Evolutionary conservation across 1,139 yeast species (phyloP).

Genomic region (Yamadazyma aaseri): DNA sequence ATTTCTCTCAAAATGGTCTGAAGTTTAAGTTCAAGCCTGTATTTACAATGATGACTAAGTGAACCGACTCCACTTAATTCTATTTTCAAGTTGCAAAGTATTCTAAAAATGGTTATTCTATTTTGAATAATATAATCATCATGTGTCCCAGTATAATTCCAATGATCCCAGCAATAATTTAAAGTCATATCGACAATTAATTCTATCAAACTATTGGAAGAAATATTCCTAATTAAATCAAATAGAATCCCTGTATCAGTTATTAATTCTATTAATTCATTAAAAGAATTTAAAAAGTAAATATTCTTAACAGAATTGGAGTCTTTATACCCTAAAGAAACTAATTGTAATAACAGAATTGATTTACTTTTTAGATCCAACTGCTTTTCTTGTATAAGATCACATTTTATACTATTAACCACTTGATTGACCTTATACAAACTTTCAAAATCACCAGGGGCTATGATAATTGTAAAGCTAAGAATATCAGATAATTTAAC

Average conservation of each 20-base stretch:
- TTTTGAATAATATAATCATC: constrained; percentile 29
- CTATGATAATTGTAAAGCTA: constrained; percentile 8
- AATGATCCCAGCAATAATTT: constrained; percentile 39
- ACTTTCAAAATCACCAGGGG: constrained; percentile 6
- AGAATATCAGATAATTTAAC: constrained; percentile 9
- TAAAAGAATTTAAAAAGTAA: constrained; percentile 31
- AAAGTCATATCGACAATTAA: constrained; percentile 31
- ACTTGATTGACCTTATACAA: constrained; percentile 11
- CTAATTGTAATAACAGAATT: constrained; percentile 16
- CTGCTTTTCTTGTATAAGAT: constrained; percentile 8
- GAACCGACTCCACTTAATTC: constrained; percentile 23
- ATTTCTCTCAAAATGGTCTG: constrained; percentile 24
- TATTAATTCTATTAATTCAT: constrained; percentile 32
- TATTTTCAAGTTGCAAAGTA: constrained; percentile 32
- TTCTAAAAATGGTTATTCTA: constrained; percentile 28
- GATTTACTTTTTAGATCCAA: constrained; percentile 13
- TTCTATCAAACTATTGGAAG: constrained; percentile 14
- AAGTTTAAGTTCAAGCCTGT: constrained; percentile 25
- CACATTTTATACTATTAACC: constrained; percentile 10
- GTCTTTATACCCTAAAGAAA: constrained; percentile 15
- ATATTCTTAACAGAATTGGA: constrained; percentile 22
- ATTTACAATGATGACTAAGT: constrained; percentile 12
- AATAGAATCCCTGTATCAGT: constrained; percentile 30
- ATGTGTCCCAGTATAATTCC: constrained; percentile 18
- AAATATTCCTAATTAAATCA: constrained; percentile 18